Evolutionary conservation across 2,329 filamentous ascomycete species (phyloP).

Genomic region (Aspergillus fijiensis): DNA sequence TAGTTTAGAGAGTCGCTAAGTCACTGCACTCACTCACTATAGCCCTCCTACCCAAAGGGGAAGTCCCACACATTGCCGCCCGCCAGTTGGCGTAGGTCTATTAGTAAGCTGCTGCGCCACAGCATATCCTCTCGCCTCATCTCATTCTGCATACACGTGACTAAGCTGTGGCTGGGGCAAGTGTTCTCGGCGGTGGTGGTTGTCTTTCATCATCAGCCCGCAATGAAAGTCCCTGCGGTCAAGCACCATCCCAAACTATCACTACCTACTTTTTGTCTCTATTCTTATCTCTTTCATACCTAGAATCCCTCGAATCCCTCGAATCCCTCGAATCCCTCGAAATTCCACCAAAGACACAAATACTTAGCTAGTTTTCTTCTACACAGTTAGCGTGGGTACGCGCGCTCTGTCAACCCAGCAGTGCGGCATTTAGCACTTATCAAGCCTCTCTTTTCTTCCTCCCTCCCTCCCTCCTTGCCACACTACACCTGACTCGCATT

Average conservation of each 20-base stretch:
- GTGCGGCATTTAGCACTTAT: background rate
- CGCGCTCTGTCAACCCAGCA: background rate
- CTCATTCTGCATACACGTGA: conserved; percentile 13
- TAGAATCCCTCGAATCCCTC: background rate
- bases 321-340: background rate
- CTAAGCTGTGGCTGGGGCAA: conserved; percentile 2
- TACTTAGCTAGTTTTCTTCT: background rate
- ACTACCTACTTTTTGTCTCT: conserved; percentile 8
- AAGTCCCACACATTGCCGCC: too few species aligned
- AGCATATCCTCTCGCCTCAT: too few species aligned
- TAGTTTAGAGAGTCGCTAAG: too few species aligned
- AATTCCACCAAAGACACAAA: too few species aligned
- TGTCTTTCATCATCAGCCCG: conserved; percentile 20
- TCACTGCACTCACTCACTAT: too few species aligned
- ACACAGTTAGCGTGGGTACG: background rate
- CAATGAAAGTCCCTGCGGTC: conserved; percentile 6
- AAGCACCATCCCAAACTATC: background rate
- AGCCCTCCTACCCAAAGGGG: too few species aligned
- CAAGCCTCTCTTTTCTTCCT: conserved; percentile 3
- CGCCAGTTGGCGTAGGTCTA: background rate
- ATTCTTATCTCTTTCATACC: background rate
- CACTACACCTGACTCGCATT: conserved; percentile 2
- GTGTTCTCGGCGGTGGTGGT: conserved; percentile 9
- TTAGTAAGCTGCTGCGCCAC: background rate
- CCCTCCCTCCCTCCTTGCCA: conserved; percentile 3